Evolutionary conservation across 2,329 filamentous ascomycete species (phyloP), one percentile per base, ranked within the genome.

Genomic region (Fusarium bulbicola): DNA sequence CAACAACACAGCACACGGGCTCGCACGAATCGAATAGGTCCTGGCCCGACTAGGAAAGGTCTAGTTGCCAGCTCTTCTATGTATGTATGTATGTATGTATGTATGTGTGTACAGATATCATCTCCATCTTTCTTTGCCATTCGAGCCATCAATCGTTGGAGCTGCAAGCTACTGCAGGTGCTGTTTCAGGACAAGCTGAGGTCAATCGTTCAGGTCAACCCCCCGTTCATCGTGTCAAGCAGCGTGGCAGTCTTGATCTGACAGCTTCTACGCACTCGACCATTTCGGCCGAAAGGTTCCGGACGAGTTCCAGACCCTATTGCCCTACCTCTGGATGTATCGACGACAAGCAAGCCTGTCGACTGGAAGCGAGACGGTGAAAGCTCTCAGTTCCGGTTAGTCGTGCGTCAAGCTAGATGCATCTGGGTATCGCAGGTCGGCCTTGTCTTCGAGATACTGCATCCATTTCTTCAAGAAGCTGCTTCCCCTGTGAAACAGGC

Each of bases 381-480:
- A 32, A 39, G 28, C 37, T 49, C 37, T 49, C 40, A 36, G 47
- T 28, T 32, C 32, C 53, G 52, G 43, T 66, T 59, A 77, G 58
- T 65, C 62, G 45, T 76, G 71, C 32, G 70, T 66, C 28, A 87
- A 71, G 18, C 81, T 81, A 12, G 85, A 81, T 43, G 91, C 79
- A 79, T 96, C 93, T 7, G 95, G 94, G 82, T 98, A 98, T 79
- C 96, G 87, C 75, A 98, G 84, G 83, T 98, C 95, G 13, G 95
- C 93, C 77, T 97, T 86, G 72, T 97, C 94, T 82, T 98, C 95
- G 36, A 98, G 86, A 81, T 92, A 95, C 15, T 87, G 89, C 93
- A 98, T 97, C 96, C 95, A 98, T 70, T 87, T 87, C 82, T 94
- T 95, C 70, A 98, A 86, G 80, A 97, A 98, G 66, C 86, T 87